Evolutionary conservation across 2,329 filamentous ascomycete species (phyloP).

Genomic region (Microdochium paspali): DNA sequence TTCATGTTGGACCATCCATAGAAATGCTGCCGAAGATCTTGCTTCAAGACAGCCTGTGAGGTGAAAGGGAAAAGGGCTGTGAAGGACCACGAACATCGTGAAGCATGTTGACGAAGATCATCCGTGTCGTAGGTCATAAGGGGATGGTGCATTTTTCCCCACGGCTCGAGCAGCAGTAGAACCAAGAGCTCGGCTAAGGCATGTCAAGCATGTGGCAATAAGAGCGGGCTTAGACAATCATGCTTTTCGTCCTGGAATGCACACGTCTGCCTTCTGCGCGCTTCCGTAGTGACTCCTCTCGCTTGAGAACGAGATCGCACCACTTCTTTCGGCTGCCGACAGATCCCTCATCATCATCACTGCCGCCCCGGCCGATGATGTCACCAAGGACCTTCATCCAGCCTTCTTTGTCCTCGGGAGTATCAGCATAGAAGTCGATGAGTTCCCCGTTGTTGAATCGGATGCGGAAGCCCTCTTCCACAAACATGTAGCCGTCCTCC

Average conservation of each 20-base stretch:
- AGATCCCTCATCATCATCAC: constrained; percentile 32
- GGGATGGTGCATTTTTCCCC: not conserved
- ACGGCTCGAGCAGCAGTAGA: not conserved
- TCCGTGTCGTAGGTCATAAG: not conserved
- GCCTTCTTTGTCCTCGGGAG: constrained; percentile 73
- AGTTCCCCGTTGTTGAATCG: constrained; percentile 97
- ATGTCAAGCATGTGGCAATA: not conserved
- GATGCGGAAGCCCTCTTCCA: constrained; percentile 97
- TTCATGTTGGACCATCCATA: not conserved
- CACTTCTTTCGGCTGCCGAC: constrained; percentile 45
- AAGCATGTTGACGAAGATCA: not conserved
- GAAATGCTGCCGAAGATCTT: not conserved
- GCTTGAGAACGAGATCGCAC: constrained; percentile 59
- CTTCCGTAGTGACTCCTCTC: constrained; percentile 49
- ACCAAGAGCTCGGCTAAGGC: too few relatives aligned
- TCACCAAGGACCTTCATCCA: constrained; percentile 90
- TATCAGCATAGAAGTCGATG: constrained; percentile 95
- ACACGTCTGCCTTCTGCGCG: constrained; percentile 41
- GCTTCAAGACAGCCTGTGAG: not conserved
- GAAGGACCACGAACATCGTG: not conserved
- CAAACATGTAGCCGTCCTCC: constrained; percentile 99
- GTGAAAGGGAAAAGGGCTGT: not conserved
- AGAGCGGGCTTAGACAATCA: constrained; percentile 29
- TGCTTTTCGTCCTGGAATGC: constrained; percentile 50
- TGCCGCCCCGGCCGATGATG: constrained; percentile 47